Base-by-base conservation (phyloP, 176 grass and related monocot species). In the Oryza nivara region DNA sequence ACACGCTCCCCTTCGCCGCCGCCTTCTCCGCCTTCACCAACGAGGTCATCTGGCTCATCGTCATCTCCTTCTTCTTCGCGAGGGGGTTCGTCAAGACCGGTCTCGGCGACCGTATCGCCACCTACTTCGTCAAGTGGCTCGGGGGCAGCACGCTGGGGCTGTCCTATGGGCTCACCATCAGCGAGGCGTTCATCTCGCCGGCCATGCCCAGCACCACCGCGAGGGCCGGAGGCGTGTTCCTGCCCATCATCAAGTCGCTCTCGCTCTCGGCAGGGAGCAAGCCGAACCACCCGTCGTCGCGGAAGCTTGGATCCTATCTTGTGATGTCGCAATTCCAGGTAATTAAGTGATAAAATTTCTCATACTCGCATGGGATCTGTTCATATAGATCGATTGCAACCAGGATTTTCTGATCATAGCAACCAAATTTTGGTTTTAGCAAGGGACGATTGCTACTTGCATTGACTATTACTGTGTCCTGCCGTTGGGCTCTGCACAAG, bases 151-250 rank as follows among this genome's bases (percentile, higher is more conserved):
- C 95, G 10, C 78, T 97, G 11, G 95, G 95, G 2, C 74, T 94
- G 3, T 94, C 95, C 6, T 97, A 97, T 56, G 95, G 95, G 12
- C 90, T 97, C 72, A 92, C 95, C 69, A 56, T 97, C 32, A 97
- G 95, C 66, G 95, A 97, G 90, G 95, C 92, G 11, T 89, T 87
- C 69, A 97, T 97, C 34, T 88, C 95, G 46, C 95, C 95, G 2
- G 92, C 92, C 70, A 97, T 97, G 95, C 95, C 95, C 64, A 94
- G 95, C 85, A 94, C 95, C 74, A 91, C 95, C n/a, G 95, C 92
- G 3, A 94, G 95, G 85, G 95, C 95, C 4, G 95, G 92, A 1
- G 92, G 92, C 17, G 87, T 94, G 22, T 97, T 97, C 67, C 74
- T 97, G 64, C 95, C 95, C 0, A 88, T 97, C 82, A 89, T 97